Base-by-base conservation (phyloP, 2,329 filamentous ascomycete genomes). In the Esteya vermicola region DNA sequence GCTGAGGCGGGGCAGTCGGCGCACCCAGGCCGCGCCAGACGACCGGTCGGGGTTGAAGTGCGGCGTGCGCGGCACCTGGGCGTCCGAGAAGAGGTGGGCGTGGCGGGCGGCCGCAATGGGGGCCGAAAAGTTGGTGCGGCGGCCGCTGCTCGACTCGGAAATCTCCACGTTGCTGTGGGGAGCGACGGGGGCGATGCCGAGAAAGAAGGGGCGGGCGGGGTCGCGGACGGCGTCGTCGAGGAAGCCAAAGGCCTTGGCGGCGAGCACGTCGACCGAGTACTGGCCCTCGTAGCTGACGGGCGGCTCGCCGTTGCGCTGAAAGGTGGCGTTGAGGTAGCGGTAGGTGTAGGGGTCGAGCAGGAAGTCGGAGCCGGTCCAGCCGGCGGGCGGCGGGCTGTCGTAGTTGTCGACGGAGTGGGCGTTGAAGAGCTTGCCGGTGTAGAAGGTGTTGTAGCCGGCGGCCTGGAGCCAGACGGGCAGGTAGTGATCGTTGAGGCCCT, bases 351-450 rank as follows among this genome's bases (percentile, higher is more conserved):
- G 75, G 48, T 79, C 74, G 2, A 78, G 56, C 12, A 77, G 53
- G 45, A 75, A 70, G 44, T 69, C 48, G 6, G 68, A 72, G 8
- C 62, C 64, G 12, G 65, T 79, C 63, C 73, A 83, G 1, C 77
- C 78, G 1, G 62, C 64, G 0, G 70, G 64, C 32, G 58, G 64
- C 0, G 77, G 70, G 4, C 62, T 59, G 50, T 78, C 58, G 51
- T 81, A 84, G 43, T 79, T 83, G 1, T 63, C 50, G 2, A 70
- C 61, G 0, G 61, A 70, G 38, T 82, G 77, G 0, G 67, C 63
- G 47, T 85, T 85, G 58, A 80, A 78, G 5, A 83, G 61, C 51
- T 85, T 85, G n/a, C 77, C 81, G 0, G 72, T 73, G 49, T 84
- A 85, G 50, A 81, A 83, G 0, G 79, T 83, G 47, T 73, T 71